Evolutionary conservation across 73 alveolate genomes (phyloP), one percentile per base, ranked within the genome.

Genomic region (Tetrahymena malaccensis): DNA sequence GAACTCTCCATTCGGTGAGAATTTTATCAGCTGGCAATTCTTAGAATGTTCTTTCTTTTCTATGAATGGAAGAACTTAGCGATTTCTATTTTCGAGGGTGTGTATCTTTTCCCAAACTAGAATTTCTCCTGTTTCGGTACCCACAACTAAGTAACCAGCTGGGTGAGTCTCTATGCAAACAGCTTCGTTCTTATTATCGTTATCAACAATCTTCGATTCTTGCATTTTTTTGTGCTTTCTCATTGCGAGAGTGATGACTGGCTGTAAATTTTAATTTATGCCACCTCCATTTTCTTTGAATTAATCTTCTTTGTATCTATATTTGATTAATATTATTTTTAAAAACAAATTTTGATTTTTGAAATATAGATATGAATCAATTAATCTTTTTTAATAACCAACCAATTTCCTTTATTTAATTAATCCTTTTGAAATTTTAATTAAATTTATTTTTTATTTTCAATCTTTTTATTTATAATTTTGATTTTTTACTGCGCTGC

Each of bases 71-170:
- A 93, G 44, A 31, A 33, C 57, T 70, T 17, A 31, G 37, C 89
- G 89, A 70, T 70, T 70, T 21, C 85, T 34, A 43, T 89, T 50
- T 15, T 22, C 93, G 43, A 95, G 55, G 22, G 43, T 35, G 37
- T 95, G 95, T 89, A 94, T 94, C 84, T 44, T 43, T 43, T 95
- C 97, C 94, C 93, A 95, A 16, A 95, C 85, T 89, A 95, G 15
- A 35, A 95, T 89, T 44, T 95, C 97, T 34, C 97, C 97, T 43
- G 40, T 35, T 43, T 95, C 97, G 19, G 97, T 95, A 27, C 97
- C 97, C 27, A 95, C 43, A 19, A 94, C 97, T 93, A 95, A 95
- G 93, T 95, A 95, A 12, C 97, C 97, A 43, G 93, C 16, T 44
- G 93, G 93, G 85, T 95, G 93, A 58, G 94, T 85, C 43, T 95